Conservation (phyloP, 768 basidiomycete species). For the Tephrocybe sp. region DNA sequence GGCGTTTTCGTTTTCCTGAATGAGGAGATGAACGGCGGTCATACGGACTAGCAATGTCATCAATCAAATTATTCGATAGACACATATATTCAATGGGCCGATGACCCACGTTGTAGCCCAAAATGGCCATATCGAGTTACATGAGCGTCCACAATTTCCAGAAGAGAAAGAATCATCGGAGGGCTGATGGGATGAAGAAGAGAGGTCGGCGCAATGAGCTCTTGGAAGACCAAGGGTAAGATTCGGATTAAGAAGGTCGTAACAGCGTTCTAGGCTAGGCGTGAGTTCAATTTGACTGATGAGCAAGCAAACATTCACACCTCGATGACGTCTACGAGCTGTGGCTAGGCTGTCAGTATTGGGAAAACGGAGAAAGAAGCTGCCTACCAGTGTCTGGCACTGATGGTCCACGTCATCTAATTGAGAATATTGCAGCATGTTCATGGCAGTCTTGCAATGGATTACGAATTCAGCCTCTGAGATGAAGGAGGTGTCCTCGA, state of each 20-base stretch:
- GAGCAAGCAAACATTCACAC: neutral
- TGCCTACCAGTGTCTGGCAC: constrained; percentile 12
- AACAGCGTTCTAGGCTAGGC: constrained; percentile 12
- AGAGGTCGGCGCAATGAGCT: constrained; percentile 9
- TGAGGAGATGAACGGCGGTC: constrained; percentile 15
- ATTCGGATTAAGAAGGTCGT: constrained; percentile 20
- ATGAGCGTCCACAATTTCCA: constrained; percentile 13
- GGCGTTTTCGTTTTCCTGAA: constrained; percentile 16
- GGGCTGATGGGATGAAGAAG: constrained; percentile 16
- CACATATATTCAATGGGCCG: neutral
- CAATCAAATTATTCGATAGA: neutral
- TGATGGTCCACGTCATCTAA: constrained; percentile 1
- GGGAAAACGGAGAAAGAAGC: neutral
- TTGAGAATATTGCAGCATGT: constrained; percentile 10
- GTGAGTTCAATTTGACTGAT: neutral
- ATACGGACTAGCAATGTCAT: constrained; percentile 16
- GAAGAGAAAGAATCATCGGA: constrained; percentile 16
- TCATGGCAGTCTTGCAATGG: constrained; percentile 18
- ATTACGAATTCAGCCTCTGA: constrained; percentile 20
- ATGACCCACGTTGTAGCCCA: constrained; percentile 16
- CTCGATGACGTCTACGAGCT: constrained; percentile 20
- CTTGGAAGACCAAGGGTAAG: constrained; percentile 16
- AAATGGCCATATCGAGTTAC: constrained; percentile 15
- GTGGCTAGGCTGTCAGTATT: neutral
- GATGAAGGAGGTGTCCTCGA: constrained; percentile 11